Percentiles rank a stretch among this genome's conserved stretches.
Conservation (phyloP, 176 grass and related monocot genomes). For the Aegilops speltoides region DNA sequence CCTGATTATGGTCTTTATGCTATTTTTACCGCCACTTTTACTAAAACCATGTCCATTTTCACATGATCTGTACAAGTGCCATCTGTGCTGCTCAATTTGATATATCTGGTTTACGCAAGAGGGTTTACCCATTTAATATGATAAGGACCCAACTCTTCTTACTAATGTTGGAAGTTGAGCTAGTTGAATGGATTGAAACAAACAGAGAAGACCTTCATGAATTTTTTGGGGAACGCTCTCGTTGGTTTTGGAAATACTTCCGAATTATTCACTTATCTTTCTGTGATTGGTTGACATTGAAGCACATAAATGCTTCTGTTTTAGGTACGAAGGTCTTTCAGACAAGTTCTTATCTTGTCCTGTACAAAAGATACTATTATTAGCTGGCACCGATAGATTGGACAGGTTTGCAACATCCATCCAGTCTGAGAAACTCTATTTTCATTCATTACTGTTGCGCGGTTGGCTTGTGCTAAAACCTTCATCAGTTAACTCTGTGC, state of each 20-base stretch:
- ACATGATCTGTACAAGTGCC: background rate
- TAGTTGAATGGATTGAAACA: background rate
- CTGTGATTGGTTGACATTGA: constrained; percentile 15
- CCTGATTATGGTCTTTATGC: background rate
- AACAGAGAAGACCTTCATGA: background rate
- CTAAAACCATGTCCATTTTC: background rate
- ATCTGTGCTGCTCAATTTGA: background rate
- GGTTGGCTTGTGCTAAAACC: background rate
- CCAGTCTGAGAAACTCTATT: background rate
- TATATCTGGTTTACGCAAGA: constrained; percentile 1
- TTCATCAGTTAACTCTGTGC: background rate
- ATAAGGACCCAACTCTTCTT: background rate
- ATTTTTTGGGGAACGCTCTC: background rate
- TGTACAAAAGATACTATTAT: constrained; percentile 82
- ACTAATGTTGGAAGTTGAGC: background rate
- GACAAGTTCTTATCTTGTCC: constrained; percentile 96
- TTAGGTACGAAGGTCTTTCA: constrained; percentile 98
- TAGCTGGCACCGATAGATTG: constrained; percentile 96
- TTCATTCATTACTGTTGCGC: constrained; percentile 23
- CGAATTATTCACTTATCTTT: background rate
- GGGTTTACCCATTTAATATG: constrained; percentile 4
- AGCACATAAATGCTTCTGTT: constrained; percentile 27
- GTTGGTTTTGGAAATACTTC: background rate
- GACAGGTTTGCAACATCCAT: constrained; percentile 69
- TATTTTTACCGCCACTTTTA: background rate